Evolutionary conservation across 2,329 filamentous ascomycete species (phyloP).

Genomic region (Pezicula carpinea): DNA sequence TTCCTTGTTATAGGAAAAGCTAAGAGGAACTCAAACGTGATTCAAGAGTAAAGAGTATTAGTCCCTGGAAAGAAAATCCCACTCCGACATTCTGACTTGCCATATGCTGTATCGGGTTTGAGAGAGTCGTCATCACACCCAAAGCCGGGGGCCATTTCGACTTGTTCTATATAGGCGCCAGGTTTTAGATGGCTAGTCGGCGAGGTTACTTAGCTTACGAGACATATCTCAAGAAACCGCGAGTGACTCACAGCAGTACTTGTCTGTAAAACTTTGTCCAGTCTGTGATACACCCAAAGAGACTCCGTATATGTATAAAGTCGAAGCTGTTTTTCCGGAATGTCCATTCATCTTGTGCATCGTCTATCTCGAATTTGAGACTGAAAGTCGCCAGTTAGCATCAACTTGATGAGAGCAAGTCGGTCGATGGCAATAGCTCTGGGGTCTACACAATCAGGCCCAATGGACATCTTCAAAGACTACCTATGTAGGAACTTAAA

Average conservation of each 20-base stretch:
- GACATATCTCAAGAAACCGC: neutral
- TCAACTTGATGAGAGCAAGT: too few relatives aligned
- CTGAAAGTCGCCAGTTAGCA: too few relatives aligned
- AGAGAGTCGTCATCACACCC: slow-evolving; percentile 4
- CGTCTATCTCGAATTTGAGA: slow-evolving; percentile 20
- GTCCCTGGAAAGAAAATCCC: too few relatives aligned
- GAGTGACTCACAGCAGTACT: neutral
- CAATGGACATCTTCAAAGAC: too few relatives aligned
- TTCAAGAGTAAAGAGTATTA: too few relatives aligned
- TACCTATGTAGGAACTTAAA: too few relatives aligned
- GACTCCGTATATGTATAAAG: slow-evolving; percentile 31
- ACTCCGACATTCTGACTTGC: too few relatives aligned
- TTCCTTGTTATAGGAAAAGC: too few relatives aligned
- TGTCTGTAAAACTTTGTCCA: slow-evolving; percentile 3
- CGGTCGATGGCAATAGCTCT: too few relatives aligned
- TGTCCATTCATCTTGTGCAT: slow-evolving; percentile 23
- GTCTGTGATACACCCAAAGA: slow-evolving; percentile 30
- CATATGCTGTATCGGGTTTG: neutral
- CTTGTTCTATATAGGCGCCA: slow-evolving; percentile 4
- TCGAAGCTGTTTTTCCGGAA: slow-evolving; percentile 15
- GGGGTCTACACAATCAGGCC: too few relatives aligned
- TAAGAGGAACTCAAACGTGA: too few relatives aligned
- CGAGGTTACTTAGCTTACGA: neutral
- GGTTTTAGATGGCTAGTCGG: slow-evolving; percentile 8
- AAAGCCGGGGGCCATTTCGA: slow-evolving; percentile 2